Percentiles rank a stretch among this genome's conserved stretches.
Evolutionary conservation across 1,284 basidiomycete species (phyloP).

Genomic region (Farysia itapuensis): DNA sequence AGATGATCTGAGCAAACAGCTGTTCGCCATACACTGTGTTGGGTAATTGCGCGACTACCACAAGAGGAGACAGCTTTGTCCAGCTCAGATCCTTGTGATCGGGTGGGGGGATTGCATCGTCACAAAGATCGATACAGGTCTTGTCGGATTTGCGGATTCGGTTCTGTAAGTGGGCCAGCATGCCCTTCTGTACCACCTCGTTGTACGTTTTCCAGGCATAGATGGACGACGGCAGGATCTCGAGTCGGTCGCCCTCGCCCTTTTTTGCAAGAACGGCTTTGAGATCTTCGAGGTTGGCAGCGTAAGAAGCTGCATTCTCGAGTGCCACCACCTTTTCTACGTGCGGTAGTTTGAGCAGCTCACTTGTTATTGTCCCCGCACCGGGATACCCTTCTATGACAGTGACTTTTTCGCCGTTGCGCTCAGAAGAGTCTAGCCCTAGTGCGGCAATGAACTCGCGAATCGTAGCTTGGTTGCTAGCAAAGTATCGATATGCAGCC

Average conservation of each 20-base stretch:
- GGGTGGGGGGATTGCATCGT: slow-evolving; percentile 7
- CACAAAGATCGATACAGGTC: slow-evolving; percentile 10
- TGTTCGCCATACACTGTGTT: slow-evolving; percentile 58
- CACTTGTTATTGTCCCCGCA: slow-evolving; percentile 48
- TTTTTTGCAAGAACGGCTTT: slow-evolving; percentile 5
- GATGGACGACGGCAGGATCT: slow-evolving; percentile 23
- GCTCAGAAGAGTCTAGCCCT: slow-evolving; percentile 14
- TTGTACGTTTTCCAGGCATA: slow-evolving; percentile 47
- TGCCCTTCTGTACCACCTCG: slow-evolving; percentile 25
- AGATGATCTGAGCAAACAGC: slow-evolving; percentile 52
- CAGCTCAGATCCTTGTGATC: slow-evolving; percentile 23
- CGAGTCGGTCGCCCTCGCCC: slow-evolving; percentile 16
- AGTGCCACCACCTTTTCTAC: slow-evolving; percentile 57
- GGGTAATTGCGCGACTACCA: slow-evolving; percentile 55
- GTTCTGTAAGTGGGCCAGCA: slow-evolving; percentile 39
- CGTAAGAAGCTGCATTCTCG: slow-evolving; percentile 32
- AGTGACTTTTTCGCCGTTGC: slow-evolving; percentile 42
- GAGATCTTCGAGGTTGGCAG: slow-evolving; percentile 25
- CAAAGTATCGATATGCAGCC: slow-evolving; percentile 48
- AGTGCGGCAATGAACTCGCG: slow-evolving; percentile 27
- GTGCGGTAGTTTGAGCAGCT: slow-evolving; percentile 37
- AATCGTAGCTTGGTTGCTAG: slow-evolving; percentile 38
- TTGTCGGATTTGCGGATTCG: slow-evolving; percentile 12
- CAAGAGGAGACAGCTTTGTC: slow-evolving; percentile 34
- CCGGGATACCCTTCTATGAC: slow-evolving; percentile 56